Percentiles rank a stretch among this genome's conserved stretches.
phyloP scores from a whole-genome alignment of 176 grass and related monocot species.

The Zizania latifolia region DNA sequence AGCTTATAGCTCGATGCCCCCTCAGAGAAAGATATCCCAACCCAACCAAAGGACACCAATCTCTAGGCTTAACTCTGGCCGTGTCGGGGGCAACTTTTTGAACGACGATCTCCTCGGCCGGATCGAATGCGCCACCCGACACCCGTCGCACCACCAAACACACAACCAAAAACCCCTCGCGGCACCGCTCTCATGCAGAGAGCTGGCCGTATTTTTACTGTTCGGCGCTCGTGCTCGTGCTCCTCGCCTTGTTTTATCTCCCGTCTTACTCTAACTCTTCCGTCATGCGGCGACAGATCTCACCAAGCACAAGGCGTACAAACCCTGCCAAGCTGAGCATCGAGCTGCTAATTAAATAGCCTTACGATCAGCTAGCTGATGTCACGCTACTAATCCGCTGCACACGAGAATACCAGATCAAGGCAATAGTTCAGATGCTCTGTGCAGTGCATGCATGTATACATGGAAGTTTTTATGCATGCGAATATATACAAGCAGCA shows the following conservation, averaged over 20 bases:
- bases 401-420: conserved; percentile 3
- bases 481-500: background rate
- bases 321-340: conserved; percentile 16
- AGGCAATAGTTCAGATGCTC: background rate
- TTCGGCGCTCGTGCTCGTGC: conserved; percentile 34
- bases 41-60: conserved; percentile 61
- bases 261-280: conserved; percentile 34
- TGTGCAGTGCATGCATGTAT: background rate
- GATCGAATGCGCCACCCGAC: conserved; percentile 31
- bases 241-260: conserved; percentile 28
- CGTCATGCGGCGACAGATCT: background rate
- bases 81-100: conserved; percentile 78
- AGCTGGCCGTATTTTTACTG: background rate
- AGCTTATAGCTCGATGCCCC: background rate
- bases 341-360: background rate
- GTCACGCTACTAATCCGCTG: background rate
- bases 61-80: conserved; percentile 76
- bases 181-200: background rate
- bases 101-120: conserved; percentile 58
- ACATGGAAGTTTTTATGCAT: background rate
- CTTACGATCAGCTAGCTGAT: background rate
- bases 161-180: background rate
- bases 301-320: conserved; percentile 40
- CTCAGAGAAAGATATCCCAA: conserved; percentile 8
- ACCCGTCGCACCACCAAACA: conserved; percentile 21